phyloP scores from a whole-genome alignment of 176 grass and related monocot species.

The Lolium rigidum region DNA sequence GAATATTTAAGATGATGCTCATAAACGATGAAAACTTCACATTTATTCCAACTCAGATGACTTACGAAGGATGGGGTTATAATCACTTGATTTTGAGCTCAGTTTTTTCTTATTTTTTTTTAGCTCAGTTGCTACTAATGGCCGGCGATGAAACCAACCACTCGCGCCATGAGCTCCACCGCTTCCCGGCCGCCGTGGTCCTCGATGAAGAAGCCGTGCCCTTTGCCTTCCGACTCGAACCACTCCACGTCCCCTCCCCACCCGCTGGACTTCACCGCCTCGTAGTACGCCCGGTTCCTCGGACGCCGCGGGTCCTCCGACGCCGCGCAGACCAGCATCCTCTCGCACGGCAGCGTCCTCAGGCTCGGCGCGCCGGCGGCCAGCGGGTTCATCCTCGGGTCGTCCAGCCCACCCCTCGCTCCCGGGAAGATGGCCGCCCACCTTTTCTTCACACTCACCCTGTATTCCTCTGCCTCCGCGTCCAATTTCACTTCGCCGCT shows the following conservation, averaged over 20 bases:
- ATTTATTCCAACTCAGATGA: no score
- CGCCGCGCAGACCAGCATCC: slow-evolving; percentile 39
- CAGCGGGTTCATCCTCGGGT: slow-evolving; percentile 63
- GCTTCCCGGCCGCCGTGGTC: slow-evolving; percentile 37
- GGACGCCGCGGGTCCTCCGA: slow-evolving; percentile 45
- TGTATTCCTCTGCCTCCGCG: slow-evolving; percentile 6
- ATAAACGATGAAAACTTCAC: no score
- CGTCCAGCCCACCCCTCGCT: slow-evolving; percentile 40
- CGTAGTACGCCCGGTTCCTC: slow-evolving; percentile 45
- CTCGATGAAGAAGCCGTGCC: slow-evolving; percentile 47
- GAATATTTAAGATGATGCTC: no score
- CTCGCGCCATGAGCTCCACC: slow-evolving; percentile 39
- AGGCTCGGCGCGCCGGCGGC: slow-evolving; percentile 38
- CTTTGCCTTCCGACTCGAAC: slow-evolving; percentile 49
- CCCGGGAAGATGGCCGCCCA: slow-evolving; percentile 49
- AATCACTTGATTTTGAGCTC: no score
- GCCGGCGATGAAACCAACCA: slow-evolving; percentile 31
- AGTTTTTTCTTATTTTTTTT: no score
- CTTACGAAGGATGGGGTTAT: no score
- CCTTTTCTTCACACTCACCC: not conserved
- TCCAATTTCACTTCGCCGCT: slow-evolving; percentile 29
- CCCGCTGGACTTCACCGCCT: slow-evolving; percentile 51
- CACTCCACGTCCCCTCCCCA: slow-evolving; percentile 51
- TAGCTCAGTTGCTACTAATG: not conserved
- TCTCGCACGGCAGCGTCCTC: slow-evolving; percentile 26